phyloP scores from a whole-genome alignment of 345 rosid genomes.

The Psidium guajava region DNA sequence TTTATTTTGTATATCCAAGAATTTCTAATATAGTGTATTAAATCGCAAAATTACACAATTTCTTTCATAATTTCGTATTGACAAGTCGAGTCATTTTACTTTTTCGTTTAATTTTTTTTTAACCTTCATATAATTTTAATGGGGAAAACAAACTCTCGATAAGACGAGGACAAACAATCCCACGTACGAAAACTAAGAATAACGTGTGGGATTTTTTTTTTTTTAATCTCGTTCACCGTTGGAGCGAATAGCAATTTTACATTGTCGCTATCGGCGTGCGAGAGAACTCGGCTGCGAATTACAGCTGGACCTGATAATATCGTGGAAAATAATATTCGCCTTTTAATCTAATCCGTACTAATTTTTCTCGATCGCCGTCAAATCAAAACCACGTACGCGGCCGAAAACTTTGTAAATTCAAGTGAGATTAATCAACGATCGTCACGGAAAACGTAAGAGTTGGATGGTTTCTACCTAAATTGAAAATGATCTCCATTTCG shows the following conservation, averaged over 20 bases:
- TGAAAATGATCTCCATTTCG: background rate
- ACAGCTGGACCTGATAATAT: background rate
- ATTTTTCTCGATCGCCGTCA: background rate
- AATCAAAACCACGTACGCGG: rapidly evolving
- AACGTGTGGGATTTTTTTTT: background rate
- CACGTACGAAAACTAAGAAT: background rate
- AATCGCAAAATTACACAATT: background rate
- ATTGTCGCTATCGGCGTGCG: background rate
- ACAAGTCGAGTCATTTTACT: background rate
- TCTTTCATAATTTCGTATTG: background rate
- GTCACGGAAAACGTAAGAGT: background rate
- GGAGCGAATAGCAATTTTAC: background rate
- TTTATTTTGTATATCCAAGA: background rate
- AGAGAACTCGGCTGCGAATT: background rate
- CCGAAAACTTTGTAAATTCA: background rate
- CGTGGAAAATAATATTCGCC: background rate
- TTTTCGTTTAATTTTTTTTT: too few relatives aligned
- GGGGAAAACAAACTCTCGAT: background rate
- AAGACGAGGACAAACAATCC: background rate
- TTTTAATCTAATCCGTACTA: background rate
- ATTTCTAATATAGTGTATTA: background rate
- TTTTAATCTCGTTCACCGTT: background rate
- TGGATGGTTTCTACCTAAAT: background rate
- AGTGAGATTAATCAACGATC: background rate
- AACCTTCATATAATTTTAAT: rapidly evolving